Evolutionary conservation across 345 rosid genomes (phyloP), one percentile per base, ranked within the genome.

Genomic region (Ailanthus altissimus): DNA sequence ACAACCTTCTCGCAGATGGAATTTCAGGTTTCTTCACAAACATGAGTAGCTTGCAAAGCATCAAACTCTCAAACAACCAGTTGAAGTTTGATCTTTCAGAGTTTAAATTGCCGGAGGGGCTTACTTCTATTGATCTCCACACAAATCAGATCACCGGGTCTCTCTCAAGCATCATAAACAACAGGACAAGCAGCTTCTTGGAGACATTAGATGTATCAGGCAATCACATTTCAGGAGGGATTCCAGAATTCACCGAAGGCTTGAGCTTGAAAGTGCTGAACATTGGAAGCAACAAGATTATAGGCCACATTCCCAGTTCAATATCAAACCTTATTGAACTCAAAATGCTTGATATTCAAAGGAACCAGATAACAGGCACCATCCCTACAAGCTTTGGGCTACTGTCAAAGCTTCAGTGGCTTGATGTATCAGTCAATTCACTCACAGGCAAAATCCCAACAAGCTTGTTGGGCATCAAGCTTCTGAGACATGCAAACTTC

Each of bases 291-390:
- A 95, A 95, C 85, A 89, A 68, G 82, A 87, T 95, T 63, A 25
- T 84, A 46, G 97, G 99, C 69, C 90, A 84, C 60, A 81, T 95
- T 56, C 99, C 98, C 9, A 82, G 78, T 82, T 95, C 99, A 61
- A 81, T 95, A 76, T 84, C 97, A 51, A 95, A 86, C 85, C 87
- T 93, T 71, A 76, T 81, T 67, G 90, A 86, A 75, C 97, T 95
- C 20, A 63, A 83, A 77, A 87, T 80, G 75, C 73, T 95, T 47
- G 97, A 88, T 85, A 77, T 92, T 75, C 90, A 97, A 6, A 90
- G 96, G 87, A 95, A 93, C 81, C 88, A 51, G 42, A 75, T 95
- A 51, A 66, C 88, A 13, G 99, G 97, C 66, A 85, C 84, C 62
- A 87, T 95, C 75, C 99, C 99, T 21, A 62, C 82, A 20, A 65